These are phyloP conservation scores for Gaertneriomyces semiglobifer DNA, from an alignment of 192 early-diverging fungal species.

Conservation along the genomic window DNA sequence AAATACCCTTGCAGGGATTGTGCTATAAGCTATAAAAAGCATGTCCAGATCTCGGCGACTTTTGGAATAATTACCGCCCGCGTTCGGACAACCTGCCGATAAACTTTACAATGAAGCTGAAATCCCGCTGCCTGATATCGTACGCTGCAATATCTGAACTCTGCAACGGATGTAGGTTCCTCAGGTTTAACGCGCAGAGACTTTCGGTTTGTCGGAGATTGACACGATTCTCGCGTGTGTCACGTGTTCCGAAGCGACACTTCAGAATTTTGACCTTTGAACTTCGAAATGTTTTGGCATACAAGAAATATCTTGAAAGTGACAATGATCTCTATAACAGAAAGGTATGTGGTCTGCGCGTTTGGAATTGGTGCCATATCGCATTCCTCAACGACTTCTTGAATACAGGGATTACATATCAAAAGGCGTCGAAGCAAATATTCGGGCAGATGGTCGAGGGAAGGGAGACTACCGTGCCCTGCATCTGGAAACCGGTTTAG, in stretches of 20 bases:
- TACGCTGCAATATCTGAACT: no score
- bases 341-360: neutral
- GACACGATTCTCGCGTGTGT: no score
- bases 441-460: conserved; percentile 85
- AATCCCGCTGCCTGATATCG: no score
- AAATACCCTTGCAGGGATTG: no score
- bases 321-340: conserved; percentile 10
- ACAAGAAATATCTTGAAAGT: neutral
- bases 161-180: no score
- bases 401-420: conserved; percentile 69
- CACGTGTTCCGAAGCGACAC: neutral
- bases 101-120: no score
- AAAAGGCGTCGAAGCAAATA: conserved; percentile 70
- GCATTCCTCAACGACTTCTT: neutral
- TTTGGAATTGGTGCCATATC: neutral
- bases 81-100: no score
- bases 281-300: neutral
- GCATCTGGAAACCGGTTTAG: conserved; percentile 78
- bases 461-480: conserved; percentile 74
- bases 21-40: no score
- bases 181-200: no score
- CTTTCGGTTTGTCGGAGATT: no score
- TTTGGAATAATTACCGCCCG: no score
- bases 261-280: neutral
- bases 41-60: no score